A percentile compares a stretch with the other conserved stretches of the same genome.
Conservation (phyloP, 2,329 filamentous ascomycete species). For the Berkeleyomyces rouxiae region DNA sequence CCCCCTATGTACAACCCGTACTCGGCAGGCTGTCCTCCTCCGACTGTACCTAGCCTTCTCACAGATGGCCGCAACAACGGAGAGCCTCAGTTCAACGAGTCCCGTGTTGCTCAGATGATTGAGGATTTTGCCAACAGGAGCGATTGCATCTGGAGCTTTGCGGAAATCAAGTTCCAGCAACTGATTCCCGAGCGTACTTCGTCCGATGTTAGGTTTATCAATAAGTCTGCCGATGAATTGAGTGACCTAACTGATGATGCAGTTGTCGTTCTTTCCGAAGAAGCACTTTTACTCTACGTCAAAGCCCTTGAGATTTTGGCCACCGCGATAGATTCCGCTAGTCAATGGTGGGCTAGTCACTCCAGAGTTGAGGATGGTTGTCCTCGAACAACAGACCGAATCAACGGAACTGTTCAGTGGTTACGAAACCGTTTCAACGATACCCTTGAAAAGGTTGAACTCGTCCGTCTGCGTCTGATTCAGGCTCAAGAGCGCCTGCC, state of each 20-base stretch:
- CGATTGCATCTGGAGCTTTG: slow-evolving; percentile 93
- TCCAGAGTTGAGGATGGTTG: slow-evolving; percentile 41
- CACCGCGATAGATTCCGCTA: slow-evolving; percentile 90
- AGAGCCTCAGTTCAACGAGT: slow-evolving; percentile 57
- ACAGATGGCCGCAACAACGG: slow-evolving; percentile 45
- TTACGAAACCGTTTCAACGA: slow-evolving; percentile 89
- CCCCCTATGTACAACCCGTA: slow-evolving; percentile 70
- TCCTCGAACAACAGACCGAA: slow-evolving; percentile 46
- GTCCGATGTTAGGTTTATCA: slow-evolving; percentile 14
- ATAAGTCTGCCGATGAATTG: not conserved
- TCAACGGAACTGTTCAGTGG: slow-evolving; percentile 94
- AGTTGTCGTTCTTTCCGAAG: slow-evolving; percentile 73
- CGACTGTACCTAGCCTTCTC: slow-evolving; percentile 43
- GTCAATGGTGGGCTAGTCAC: slow-evolving; percentile 75
- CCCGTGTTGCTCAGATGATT: slow-evolving; percentile 59
- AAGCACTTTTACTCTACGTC: slow-evolving; percentile 88
- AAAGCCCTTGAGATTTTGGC: slow-evolving; percentile 81
- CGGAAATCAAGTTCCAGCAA: slow-evolving; percentile 96
- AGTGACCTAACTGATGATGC: slow-evolving; percentile 75
- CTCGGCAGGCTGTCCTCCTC: slow-evolving; percentile 42
- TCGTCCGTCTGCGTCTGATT: slow-evolving; percentile 74
- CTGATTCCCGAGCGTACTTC: slow-evolving; percentile 62
- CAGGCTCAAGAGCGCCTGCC: slow-evolving; percentile 76
- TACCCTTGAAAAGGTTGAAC: slow-evolving; percentile 86
- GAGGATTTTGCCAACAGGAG: slow-evolving; percentile 86